Evolutionary conservation across 805 yeast genomes (phyloP), one percentile per base, ranked within the genome.

Genomic region (Saccharomycopsis selenospora): DNA sequence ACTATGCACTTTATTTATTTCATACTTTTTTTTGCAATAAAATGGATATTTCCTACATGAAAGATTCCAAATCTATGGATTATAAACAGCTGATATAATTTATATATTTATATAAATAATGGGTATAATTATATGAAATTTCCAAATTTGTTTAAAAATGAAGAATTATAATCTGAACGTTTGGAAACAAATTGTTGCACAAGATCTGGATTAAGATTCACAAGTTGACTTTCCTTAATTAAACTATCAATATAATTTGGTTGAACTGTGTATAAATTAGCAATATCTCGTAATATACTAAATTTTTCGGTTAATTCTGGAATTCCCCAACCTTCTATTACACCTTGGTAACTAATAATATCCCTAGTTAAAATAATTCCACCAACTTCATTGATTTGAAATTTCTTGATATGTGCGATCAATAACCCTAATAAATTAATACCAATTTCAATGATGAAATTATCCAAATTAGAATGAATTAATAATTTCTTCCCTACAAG

Each of bases 301-400:
- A 85, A 82, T 49, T 75, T 73, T 28, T 80, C 85, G 3, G 79
- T 67, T 25, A 86, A 65, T 38, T 75, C 79, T 2, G 73, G 71
- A 13, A 84, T 70, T 5, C 70, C 67, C 91, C 93, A 87, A 40
- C 71, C 72, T 48, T 81, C 87, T 40, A 85, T 72, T 11, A 76
- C 70, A 13, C 76, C 70, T 61, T 87, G 91, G 59, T 82, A 86
- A 42, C 85, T 76, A 33, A 85, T 83, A 5, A 85, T 79, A 64
- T 90, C 97, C 57, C 82, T 85, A 0, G 95, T 85, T 11, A 87
- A 75, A 11, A 84, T 77, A 52, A 82, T 72, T 26, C 95, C 96
- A 46, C 97, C 98, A 4, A 80, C 77, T 1, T 88, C 79, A 56
- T 79, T 85, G 54, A 90, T 86, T 36, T 77, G 79, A 61, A 78